phyloP scores from a whole-genome alignment of 331 rosid species.

The Saraca asoca region DNA sequence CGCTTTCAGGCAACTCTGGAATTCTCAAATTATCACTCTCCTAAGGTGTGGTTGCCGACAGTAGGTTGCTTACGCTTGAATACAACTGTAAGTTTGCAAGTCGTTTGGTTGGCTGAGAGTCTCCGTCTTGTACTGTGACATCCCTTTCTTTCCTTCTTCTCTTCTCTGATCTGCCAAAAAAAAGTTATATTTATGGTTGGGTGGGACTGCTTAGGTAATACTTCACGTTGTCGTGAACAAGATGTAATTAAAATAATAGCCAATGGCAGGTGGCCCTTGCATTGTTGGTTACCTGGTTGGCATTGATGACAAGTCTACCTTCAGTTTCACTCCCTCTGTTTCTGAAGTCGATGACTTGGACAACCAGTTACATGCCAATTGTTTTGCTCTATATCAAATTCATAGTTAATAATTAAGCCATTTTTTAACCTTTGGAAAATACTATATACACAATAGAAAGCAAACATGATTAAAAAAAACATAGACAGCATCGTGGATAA shows the following conservation, averaged over 20 bases:
- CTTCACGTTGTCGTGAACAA: conserved; percentile 30
- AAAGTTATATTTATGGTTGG: conserved; percentile 26
- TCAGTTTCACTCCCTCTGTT: no score
- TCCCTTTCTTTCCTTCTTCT: neutral
- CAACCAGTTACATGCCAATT: no score
- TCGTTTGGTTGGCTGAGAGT: conserved; percentile 53
- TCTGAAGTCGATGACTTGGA: no score
- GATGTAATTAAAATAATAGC: neutral
- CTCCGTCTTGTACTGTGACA: conserved; percentile 34
- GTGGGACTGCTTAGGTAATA: conserved; percentile 38
- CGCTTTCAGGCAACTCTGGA: neutral
- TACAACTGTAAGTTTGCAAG: conserved; percentile 53
- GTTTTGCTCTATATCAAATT: no score
- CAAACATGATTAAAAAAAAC: no score
- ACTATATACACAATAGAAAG: no score
- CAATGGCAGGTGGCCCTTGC: conserved; percentile 8
- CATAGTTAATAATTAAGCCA: no score
- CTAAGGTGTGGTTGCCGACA: conserved; percentile 57
- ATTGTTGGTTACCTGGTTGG: conserved; percentile 7
- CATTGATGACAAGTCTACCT: no score
- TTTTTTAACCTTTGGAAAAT: no score
- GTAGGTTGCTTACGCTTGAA: conserved; percentile 61
- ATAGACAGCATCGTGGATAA: no score
- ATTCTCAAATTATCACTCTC: conserved; percentile 17
- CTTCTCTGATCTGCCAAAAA: no score